Evolutionary conservation across 768 basidiomycete genomes (phyloP), one percentile per base, ranked within the genome.

Genomic region (Phylloporus arenicola): DNA sequence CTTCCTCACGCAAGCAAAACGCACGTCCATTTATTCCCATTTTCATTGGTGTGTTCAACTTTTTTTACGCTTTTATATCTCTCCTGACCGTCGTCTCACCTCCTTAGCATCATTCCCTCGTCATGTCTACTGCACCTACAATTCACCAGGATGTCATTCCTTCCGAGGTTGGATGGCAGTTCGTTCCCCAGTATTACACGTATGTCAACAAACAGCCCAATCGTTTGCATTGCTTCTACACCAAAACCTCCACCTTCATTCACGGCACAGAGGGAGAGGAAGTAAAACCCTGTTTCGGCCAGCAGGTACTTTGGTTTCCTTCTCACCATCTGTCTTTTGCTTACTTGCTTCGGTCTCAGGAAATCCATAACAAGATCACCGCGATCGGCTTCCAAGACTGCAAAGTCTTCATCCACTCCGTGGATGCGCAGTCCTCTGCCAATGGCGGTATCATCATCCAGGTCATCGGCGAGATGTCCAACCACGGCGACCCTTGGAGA

Each of bases 381-480:
- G 85, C 89, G 49, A 87, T 98, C 68, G 90, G 85, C 39, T 97
- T 94, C 74, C 75, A 93, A 65, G 87, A 97, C 69, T 95, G 93
- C 82, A 98, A 96, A 71, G 95, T 98, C 62, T 99, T 88, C 79
- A 95, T 99, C 62, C 91, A 96, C 73, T 95, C 92, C 7, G 96
- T 99, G 54, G 95, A 98, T 70, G 92, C 93, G 13, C 95, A 98
- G 70, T 88, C 91, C 45, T 95, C 92, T 42, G 88, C 90, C 51
- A 87, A 88, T 58, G 88, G 88, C 54, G 96, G 96, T 40, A 97
- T 99, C 71, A 89, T 97, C 75, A 94, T 99, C 70, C 94, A 98
- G 70, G 96, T 97, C 70, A 95, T 95, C 65, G 96, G 96, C 59
- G 96, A 99, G 76, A 94, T 98, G 89, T 92, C 90, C 46, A 98